A percentile compares a stretch with the other conserved stretches of the same genome.
Evolutionary conservation across 305 asterid species (phyloP).

Genomic region (Plantago coronopus): DNA sequence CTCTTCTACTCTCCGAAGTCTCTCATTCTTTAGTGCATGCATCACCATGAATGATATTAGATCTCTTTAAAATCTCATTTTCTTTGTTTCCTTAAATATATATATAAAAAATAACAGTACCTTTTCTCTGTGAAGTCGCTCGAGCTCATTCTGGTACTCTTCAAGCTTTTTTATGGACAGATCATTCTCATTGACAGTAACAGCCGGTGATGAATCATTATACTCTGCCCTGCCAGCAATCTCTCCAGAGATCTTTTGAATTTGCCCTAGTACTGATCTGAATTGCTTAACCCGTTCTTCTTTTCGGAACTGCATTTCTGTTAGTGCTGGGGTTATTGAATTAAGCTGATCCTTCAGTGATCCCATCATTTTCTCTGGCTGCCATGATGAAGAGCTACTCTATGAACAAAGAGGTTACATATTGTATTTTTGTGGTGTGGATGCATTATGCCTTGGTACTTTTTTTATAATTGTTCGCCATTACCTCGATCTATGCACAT

Average conservation of each 20-base stretch:
- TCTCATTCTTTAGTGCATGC: conserved; percentile 51
- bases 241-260: conserved; percentile 77
- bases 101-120: conserved; percentile 34
- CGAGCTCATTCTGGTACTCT: conserved; percentile 85
- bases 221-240: conserved; percentile 81
- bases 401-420: conserved; percentile 17
- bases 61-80: conserved; percentile 18
- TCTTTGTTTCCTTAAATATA: not conserved
- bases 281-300: conserved; percentile 79
- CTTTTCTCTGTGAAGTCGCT: conserved; percentile 84
- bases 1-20: conserved; percentile 80
- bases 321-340: conserved; percentile 76
- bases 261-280: conserved; percentile 70
- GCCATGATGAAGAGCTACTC: conserved; percentile 30
- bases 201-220: conserved; percentile 52
- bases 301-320: conserved; percentile 83
- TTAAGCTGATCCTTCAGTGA: conserved; percentile 77
- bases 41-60: conserved; percentile 15
- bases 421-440: not conserved
- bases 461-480: not conserved
- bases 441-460: conserved; percentile 3
- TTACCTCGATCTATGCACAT: not conserved
- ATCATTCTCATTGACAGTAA: conserved; percentile 60
- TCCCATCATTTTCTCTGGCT: conserved; percentile 97
- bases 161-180: conserved; percentile 78